Base-by-base conservation (phyloP, 2,329 filamentous ascomycete species). In the Pseudogymnoascus verrucosus region DNA sequence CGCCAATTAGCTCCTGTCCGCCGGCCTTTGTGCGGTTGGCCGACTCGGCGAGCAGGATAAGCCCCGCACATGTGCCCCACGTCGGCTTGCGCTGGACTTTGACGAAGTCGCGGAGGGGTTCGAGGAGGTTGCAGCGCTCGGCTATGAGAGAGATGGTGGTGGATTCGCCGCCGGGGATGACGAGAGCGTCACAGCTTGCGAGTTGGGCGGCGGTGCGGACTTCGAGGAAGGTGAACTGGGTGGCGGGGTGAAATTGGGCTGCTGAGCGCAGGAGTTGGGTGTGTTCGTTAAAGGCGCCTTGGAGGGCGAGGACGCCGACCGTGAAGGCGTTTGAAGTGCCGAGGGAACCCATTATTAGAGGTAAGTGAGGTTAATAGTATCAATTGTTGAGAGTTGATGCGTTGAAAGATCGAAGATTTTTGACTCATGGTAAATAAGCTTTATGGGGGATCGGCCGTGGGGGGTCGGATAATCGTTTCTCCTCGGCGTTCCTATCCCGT, bases 21-120 rank as follows among this genome's bases (percentile, higher is more conserved):
- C 91, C 92, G 71, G 89, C 87, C 74, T 97, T 98, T 39, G 90
- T 92, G 66, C 88, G 85, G 74, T 93, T 96, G 60, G 92, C 93
- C 64, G 89, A 87, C 71, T 96, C 90, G 1, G 92, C 89, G 60
- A 99, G 86, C 60, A 98, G 79, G 69, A 99, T 97, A 64, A 98
- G 83, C 8, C 95, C 95, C 11, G 95, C 95, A 75, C 95, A 99
- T 19, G 95, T 98, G 64, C 95, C 95, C 93, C 93, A 99, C 23
- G 89, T 90, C 10, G 93, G 93, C 69, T 89, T 92, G 68, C 89
- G 85, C 62, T 85, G 79, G 42, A 90, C 79, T 72, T 96, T 96
- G 72, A 98, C 93, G 76, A 96, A 99, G 34, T 93, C 84, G 62
- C 91, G 81, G 66, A 99, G 77, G 2, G 92, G 92, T 69, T 96